These are phyloP conservation scores for Adansonia rubrostipa DNA, from an alignment of 441 rosid genomes.

Conservation along the genomic window DNA sequence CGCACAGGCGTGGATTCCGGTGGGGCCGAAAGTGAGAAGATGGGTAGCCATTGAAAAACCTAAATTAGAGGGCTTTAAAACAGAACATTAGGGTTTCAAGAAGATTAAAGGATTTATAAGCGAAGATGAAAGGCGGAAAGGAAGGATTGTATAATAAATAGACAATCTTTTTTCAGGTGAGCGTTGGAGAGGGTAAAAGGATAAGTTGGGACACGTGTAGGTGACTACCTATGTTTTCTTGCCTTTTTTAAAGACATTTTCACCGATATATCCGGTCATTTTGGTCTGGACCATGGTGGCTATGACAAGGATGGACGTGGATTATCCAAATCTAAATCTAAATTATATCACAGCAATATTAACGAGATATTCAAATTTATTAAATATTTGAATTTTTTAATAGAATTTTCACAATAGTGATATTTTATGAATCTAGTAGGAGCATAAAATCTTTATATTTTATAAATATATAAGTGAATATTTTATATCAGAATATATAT, in stretches of 20 bases:
- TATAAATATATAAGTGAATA: too few relatives aligned
- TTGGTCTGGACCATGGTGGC: neutral
- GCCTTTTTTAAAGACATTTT: constrained; percentile 7
- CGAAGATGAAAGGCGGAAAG: neutral
- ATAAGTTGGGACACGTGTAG: constrained; percentile 47
- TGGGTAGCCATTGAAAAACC: constrained; percentile 48
- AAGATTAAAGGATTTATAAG: neutral
- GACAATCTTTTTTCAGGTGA: neutral
- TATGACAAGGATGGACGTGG: neutral
- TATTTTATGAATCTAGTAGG: too few relatives aligned
- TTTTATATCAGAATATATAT: too few relatives aligned
- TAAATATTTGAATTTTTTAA: too few relatives aligned
- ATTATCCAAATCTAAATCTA: too few relatives aligned
- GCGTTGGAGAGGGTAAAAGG: constrained; percentile 21
- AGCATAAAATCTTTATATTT: too few relatives aligned
- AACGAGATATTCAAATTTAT: too few relatives aligned
- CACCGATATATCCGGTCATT: constrained; percentile 31
- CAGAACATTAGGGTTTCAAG: constrained; percentile 5
- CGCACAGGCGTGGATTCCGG: constrained; percentile 45
- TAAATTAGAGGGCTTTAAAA: neutral
- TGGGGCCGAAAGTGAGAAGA: constrained; percentile 39
- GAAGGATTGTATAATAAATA: neutral
- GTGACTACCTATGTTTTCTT: neutral
- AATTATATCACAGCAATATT: too few relatives aligned
- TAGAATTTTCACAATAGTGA: too few relatives aligned